A percentile compares a stretch with the other conserved stretches of the same genome.
These are phyloP conservation scores for Xylaria sp. DNA, from an alignment of 2,329 filamentous ascomycete genomes.

Conservation along the genomic window DNA sequence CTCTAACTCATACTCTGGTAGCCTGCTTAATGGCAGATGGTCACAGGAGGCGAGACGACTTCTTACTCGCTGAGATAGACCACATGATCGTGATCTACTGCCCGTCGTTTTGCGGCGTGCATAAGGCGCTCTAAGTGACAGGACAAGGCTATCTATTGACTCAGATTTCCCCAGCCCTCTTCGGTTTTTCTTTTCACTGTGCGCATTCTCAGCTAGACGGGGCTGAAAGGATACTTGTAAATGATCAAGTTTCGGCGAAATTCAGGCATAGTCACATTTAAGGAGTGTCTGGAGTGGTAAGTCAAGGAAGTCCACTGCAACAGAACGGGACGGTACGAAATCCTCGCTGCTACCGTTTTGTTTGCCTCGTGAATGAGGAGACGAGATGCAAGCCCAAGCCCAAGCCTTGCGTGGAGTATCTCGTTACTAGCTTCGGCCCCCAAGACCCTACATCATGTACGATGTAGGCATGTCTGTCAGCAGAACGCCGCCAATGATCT, in stretches of 20 bases:
- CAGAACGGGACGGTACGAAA: conserved; percentile 6
- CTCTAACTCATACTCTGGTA: conserved; percentile 8
- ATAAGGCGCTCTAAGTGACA: not conserved
- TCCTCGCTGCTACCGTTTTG: not conserved
- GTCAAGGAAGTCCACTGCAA: not conserved
- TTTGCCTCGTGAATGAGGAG: conserved; percentile 1
- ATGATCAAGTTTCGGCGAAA: conserved; percentile 16
- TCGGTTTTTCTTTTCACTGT: not conserved
- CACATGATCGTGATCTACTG: conserved; percentile 29
- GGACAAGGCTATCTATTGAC: conserved; percentile 10
- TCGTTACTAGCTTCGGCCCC: conserved; percentile 8
- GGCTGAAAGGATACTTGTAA: not conserved
- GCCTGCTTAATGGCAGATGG: not conserved
- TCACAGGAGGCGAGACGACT: not conserved
- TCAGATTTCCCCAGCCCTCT: not conserved
- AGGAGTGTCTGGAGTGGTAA: too few relatives aligned
- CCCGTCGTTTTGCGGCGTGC: not conserved
- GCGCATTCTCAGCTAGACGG: not conserved
- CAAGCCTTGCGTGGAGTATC: conserved; percentile 1
- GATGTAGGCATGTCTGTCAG: conserved; percentile 12
- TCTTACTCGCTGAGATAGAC: conserved; percentile 11
- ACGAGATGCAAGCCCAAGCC: not conserved
- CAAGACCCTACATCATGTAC: conserved; percentile 13
- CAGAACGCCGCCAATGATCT: conserved; percentile 10
- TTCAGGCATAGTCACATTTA: not conserved